Evolutionary conservation across 169 alveolate species (phyloP).

Genomic region (Eimeria acervulina): DNA sequence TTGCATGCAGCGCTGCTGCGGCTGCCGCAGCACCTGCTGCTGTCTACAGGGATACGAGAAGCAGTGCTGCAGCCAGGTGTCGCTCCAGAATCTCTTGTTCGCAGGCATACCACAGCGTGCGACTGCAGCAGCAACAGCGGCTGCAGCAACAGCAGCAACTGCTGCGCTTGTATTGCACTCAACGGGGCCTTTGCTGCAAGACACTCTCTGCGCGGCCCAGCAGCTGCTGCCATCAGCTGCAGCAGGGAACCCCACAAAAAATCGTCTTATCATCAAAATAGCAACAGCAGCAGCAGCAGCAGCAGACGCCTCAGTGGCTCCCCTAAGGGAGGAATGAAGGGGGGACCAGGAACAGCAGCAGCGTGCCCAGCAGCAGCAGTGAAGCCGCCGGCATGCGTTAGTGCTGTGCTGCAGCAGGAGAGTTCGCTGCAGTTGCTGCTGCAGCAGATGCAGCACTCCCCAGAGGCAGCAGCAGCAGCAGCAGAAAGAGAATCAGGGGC

Average conservation of each 20-base stretch:
- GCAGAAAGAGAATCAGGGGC: neutral
- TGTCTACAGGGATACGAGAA: slow-evolving; percentile 60
- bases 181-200: neutral
- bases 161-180: neutral
- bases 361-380: slow-evolving; percentile 35
- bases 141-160: slow-evolving; percentile 13
- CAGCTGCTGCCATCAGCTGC: neutral
- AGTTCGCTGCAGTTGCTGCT: slow-evolving; percentile 24
- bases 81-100: slow-evolving; percentile 54
- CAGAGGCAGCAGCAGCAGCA: slow-evolving; percentile 25
- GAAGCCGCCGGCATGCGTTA: neutral
- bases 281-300: neutral
- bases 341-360: slow-evolving; percentile 33
- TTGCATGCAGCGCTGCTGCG: slow-evolving; percentile 4
- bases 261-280: too few species aligned
- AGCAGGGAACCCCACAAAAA: too few species aligned
- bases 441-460: neutral
- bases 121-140: neutral
- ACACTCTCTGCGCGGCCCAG: too few species aligned
- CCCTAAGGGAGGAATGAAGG: slow-evolving; percentile 34
- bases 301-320: neutral
- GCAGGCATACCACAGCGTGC: slow-evolving; percentile 15
- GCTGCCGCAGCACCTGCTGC: neutral
- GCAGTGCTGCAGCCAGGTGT: slow-evolving; percentile 75
- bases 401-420: slow-evolving; percentile 24